Conservation (phyloP, 805 yeast species). For the Dipodascus geniculatus region DNA sequence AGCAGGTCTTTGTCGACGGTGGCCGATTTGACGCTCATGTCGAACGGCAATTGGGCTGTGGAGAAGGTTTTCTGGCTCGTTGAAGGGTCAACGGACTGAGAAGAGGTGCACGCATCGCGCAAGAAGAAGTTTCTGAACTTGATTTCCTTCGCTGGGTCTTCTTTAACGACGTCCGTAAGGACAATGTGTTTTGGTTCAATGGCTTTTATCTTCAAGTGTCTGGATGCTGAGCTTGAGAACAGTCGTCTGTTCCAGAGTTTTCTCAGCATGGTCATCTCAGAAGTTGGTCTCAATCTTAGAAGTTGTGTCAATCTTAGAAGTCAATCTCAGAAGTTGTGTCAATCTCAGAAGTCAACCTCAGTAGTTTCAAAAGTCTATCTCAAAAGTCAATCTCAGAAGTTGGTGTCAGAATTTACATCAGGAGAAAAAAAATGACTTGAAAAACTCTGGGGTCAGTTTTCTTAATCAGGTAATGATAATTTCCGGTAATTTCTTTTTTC, state of each 20-base stretch:
- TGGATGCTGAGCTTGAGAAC: background rate
- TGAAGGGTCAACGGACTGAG: conserved; percentile 38
- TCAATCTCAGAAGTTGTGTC: too few relatives aligned
- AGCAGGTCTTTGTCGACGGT: conserved; percentile 27
- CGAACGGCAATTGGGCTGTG: conserved; percentile 33
- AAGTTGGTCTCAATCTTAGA: background rate
- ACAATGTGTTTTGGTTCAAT: background rate
- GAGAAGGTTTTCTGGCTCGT: conserved; percentile 55
- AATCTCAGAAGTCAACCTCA: too few relatives aligned
- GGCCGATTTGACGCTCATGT: conserved; percentile 11
- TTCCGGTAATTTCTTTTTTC: too few relatives aligned
- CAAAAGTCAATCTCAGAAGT: too few relatives aligned
- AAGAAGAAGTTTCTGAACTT: conserved; percentile 31
- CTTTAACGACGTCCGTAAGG: background rate
- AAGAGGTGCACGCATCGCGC: conserved; percentile 49
- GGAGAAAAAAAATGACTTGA: too few relatives aligned
- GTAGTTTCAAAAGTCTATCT: too few relatives aligned
- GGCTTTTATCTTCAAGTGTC: background rate
- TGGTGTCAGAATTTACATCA: too few relatives aligned
- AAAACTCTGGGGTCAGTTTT: background rate
- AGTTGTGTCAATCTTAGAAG: too few relatives aligned
- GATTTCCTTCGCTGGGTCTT: conserved; percentile 2
- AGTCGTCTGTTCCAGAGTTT: background rate
- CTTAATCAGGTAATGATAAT: background rate
- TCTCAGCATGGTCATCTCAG: too few relatives aligned